Conservation (phyloP, 1,139 yeast species). For the Geotrichum klebahnii region DNA sequence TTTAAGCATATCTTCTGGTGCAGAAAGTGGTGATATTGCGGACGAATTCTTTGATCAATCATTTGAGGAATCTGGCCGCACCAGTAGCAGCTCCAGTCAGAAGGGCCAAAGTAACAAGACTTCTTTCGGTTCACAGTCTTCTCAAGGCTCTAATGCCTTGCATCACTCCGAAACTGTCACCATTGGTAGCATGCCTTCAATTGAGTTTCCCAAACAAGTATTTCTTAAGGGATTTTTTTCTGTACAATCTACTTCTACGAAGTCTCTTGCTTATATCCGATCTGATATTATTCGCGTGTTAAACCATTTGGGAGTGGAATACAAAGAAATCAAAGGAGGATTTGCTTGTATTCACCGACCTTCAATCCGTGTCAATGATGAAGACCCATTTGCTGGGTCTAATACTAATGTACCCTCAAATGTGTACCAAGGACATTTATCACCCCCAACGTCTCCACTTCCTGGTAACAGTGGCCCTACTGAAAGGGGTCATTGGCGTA, state of each 20-base stretch:
- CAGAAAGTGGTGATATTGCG: constrained; percentile 51
- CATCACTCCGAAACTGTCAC: constrained; percentile 13
- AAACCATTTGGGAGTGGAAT: constrained; percentile 72
- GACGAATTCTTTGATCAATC: constrained; percentile 67
- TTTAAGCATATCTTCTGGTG: constrained; percentile 5
- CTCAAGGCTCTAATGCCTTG: constrained; percentile 11
- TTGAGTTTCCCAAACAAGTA: constrained; percentile 86
- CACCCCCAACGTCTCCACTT: constrained; percentile 3
- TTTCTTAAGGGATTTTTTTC: constrained; percentile 92
- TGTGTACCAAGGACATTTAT: neutral
- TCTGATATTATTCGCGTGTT: constrained; percentile 77
- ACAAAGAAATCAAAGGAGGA: constrained; percentile 90
- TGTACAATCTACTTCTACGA: constrained; percentile 91
- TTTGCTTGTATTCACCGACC: constrained; percentile 78
- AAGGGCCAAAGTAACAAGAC: constrained; percentile 14
- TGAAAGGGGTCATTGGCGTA: constrained; percentile 35
- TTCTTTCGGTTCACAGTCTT: constrained; percentile 11
- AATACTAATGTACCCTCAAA: constrained; percentile 19
- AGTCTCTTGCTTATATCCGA: constrained; percentile 83
- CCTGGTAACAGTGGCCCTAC: neutral
- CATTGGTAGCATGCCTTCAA: constrained; percentile 88
- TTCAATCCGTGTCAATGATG: constrained; percentile 70
- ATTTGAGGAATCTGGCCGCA: constrained; percentile 42
- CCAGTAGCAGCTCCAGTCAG: neutral
- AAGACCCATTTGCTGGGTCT: constrained; percentile 24